phyloP scores from a whole-genome alignment of 192 early-diverging fungal species.

The Dissophora ornata region DNA sequence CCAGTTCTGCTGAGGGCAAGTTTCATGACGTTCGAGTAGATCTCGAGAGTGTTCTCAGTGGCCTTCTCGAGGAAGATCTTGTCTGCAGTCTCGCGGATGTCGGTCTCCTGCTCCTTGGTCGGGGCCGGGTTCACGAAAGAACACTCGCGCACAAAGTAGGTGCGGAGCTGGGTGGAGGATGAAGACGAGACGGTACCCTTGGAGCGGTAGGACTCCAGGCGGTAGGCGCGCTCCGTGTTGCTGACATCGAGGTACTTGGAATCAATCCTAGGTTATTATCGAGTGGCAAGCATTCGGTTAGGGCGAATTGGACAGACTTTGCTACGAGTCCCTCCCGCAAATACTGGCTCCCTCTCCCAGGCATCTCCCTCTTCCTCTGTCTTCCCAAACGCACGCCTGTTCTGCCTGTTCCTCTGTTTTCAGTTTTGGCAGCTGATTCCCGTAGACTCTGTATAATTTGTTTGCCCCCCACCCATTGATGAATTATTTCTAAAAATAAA shows the following conservation, averaged over 20 bases:
- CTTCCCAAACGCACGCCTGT: too few species aligned
- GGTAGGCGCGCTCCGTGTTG: slow-evolving; percentile 77
- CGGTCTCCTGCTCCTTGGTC: slow-evolving; percentile 70
- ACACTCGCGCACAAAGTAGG: slow-evolving; percentile 94
- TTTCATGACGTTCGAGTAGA: slow-evolving; percentile 89
- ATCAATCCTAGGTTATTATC: slow-evolving; percentile 76
- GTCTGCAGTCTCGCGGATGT: slow-evolving; percentile 91
- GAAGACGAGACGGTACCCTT: slow-evolving; percentile 89
- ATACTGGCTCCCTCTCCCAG: too few species aligned
- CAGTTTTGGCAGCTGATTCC: too few species aligned
- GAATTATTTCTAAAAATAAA: too few species aligned
- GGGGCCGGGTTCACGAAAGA: slow-evolving; percentile 92
- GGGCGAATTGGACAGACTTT: too few species aligned
- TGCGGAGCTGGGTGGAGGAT: slow-evolving; percentile 86
- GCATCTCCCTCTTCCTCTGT: too few species aligned
- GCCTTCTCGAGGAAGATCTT: slow-evolving; percentile 95
- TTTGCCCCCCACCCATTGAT: too few species aligned
- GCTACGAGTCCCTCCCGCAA: too few species aligned
- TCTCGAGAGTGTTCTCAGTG: slow-evolving; percentile 87
- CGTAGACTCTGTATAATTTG: too few species aligned
- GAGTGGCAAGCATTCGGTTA: too few species aligned
- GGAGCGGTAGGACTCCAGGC: slow-evolving; percentile 97
- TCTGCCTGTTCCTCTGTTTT: too few species aligned
- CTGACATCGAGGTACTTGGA: slow-evolving; percentile 88
- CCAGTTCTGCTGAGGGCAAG: slow-evolving; percentile 86